Percentiles rank a stretch among this genome's conserved stretches.
phyloP scores from a whole-genome alignment of 495 filamentous ascomycete species.

The Penicillium bovifimosum region DNA sequence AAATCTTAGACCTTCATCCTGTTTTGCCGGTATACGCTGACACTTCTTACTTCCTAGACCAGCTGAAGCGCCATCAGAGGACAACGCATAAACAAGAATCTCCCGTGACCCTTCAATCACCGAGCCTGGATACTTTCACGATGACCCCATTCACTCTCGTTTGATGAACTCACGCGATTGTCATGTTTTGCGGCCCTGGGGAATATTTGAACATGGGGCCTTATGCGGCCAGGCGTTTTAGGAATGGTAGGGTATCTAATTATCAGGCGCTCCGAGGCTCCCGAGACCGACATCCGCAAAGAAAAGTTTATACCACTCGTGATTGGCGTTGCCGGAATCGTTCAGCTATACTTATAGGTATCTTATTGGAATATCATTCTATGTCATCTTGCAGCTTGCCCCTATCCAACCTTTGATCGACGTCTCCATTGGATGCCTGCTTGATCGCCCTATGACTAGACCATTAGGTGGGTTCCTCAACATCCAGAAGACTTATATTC shows the following conservation, averaged over 20 bases:
- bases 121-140: conserved; percentile 24
- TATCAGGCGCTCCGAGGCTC: neutral
- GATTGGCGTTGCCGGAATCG: neutral
- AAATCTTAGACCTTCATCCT: conserved; percentile 2
- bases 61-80: conserved; percentile 43
- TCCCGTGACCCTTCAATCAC: conserved; percentile 19
- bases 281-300: neutral
- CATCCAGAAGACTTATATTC: too few species aligned
- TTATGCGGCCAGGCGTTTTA: conserved; percentile 4
- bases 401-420: too few species aligned
- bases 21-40: neutral
- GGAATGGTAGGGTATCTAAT: neutral
- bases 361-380: too few species aligned
- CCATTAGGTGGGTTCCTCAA: too few species aligned
- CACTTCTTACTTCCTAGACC: conserved; percentile 23
- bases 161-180: conserved; percentile 13
- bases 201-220: neutral
- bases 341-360: neutral
- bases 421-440: too few species aligned
- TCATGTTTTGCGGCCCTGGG: conserved; percentile 8
- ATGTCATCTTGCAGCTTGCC: too few species aligned
- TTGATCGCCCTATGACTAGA: too few species aligned
- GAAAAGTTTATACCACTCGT: conserved; percentile 6
- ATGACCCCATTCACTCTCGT: conserved; percentile 23
- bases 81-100: conserved; percentile 39